Evolutionary conservation across 306 rosid species (phyloP), one percentile per base, ranked within the genome.

Genomic region (Cucurbita moschata): DNA sequence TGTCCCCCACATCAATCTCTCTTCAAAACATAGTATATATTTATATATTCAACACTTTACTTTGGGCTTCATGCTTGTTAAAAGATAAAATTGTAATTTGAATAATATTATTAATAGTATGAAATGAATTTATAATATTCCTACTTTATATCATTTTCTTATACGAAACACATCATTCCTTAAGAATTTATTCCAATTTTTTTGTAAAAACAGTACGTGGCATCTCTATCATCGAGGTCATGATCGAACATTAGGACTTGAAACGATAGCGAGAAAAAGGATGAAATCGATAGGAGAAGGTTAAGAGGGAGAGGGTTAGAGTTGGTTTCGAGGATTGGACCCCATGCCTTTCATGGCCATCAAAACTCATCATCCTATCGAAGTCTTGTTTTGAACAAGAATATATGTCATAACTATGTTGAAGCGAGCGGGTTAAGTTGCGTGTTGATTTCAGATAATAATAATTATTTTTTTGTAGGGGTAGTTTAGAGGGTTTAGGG

Each of bases 1-100:
- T 67, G 72, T 67, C 69, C 56, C 58, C 73, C 16, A 65, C 72
- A 43, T 66, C 72, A 44, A 66, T 44, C 66, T 60, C 58, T 69
- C 73, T 69, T 18, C 6, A 52, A 38, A 3, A 61, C 14, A 4
- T 16, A 38, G 71, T 18, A 43, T 42, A 26, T 26, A 1, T 50
- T 50, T 68, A 52, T 68, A 21, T 68, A 19, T 67, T 46, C 53
- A 44, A 67, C 40, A 10, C 55, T 67, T 50, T 67, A 39, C 72
- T 67, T 43, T 19, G 55, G 11, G 11, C 7, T 67, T 67, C 18
- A 21, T 65, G 37, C 55, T 67, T 67, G 26, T 23, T 23, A 23
- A 23, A 23, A 23, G 26, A 23, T 23, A 0, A 23, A 23, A 23
- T 23, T 23, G 26, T 23, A 23, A 23, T 23, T 23, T 23, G n/a